Evolutionary conservation across 176 grass and related monocot species (phyloP), one percentile per base, ranked within the genome.

Genomic region (Oryza longistaminata): DNA sequence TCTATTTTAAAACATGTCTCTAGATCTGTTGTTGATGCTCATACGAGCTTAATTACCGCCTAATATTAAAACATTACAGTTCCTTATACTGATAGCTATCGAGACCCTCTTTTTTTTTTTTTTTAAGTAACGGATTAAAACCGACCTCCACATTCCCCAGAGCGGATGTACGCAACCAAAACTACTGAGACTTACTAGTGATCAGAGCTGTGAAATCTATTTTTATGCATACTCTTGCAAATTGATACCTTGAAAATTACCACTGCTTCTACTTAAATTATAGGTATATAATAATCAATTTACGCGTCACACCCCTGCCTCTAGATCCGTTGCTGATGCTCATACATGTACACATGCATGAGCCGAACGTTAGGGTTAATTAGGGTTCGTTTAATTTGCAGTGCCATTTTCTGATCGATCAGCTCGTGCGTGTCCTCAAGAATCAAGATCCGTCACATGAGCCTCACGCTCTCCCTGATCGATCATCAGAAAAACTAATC

Each of bases 381-480:
- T 60, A n/a, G 55, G 17, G 53, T 60, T 60, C 19, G 17, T 35
- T 35, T 8, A 31, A 31, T 17, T 66, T 43, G 13, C 29, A 3
- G 13, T 50, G 27, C 3, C 24, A 22, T 71, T 40, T 52, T 52
- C 49, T 58, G 35, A 37, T 37, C 53, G 35, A 37, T 37, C 53
- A n/a, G 53, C 53, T 58, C 53, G 53, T 58, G 53, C 53, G 53
- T 58, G 6, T 37, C 15, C 42, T 31, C 31, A 74, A 49, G 42
- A 53, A 74, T 80, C 78, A 81, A 75, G 71, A 82, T 82, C 64
- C 85, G 3, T 75, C 78, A 76, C 85, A 87, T 81, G 45, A 81
- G 0, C 43, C 58, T 81, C 85, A 75, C 61, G 25, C 48, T 82
- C 15, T 25, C 46, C 69, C 15, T 86, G 58, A 86, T 74, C 31